phyloP scores from a whole-genome alignment of 2,329 filamentous ascomycete species.

The Pestalotiopsis sp. region DNA sequence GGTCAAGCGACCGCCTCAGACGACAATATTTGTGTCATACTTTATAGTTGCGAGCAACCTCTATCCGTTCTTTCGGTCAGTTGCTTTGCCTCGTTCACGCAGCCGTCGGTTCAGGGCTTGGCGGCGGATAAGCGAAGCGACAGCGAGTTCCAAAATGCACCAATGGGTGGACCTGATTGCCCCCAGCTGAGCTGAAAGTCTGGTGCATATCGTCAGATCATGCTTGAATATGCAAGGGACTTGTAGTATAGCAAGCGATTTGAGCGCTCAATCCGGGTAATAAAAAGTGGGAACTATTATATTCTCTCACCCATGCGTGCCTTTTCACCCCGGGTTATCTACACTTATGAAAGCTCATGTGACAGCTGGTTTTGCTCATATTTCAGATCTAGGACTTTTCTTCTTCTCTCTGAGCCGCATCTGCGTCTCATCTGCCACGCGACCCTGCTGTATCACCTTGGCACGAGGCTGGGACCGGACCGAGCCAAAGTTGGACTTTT shows the following conservation, averaged over 20 bases:
- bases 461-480: not conserved
- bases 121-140: not conserved
- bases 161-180: not conserved
- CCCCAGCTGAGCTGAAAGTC: not conserved
- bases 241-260: not conserved
- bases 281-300: not conserved
- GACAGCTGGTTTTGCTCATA: not conserved
- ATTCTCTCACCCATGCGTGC: not conserved
- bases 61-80: not conserved
- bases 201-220: not conserved
- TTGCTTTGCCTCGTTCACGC: not conserved
- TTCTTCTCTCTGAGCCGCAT: not conserved
- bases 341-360: not conserved
- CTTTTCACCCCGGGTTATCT: too few relatives aligned
- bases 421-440: not conserved
- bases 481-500: not conserved
- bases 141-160: not conserved
- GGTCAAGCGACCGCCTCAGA: not conserved
- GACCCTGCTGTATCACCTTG: not conserved
- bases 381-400: not conserved
- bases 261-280: not conserved
- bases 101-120: not conserved
- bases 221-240: not conserved
- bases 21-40: not conserved
- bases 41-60: not conserved